Percentiles rank a stretch among this genome's conserved stretches.
These are phyloP conservation scores for Marasmius tenuissimus DNA, from an alignment of 1,284 basidiomycete genomes.

Conservation along the genomic window DNA sequence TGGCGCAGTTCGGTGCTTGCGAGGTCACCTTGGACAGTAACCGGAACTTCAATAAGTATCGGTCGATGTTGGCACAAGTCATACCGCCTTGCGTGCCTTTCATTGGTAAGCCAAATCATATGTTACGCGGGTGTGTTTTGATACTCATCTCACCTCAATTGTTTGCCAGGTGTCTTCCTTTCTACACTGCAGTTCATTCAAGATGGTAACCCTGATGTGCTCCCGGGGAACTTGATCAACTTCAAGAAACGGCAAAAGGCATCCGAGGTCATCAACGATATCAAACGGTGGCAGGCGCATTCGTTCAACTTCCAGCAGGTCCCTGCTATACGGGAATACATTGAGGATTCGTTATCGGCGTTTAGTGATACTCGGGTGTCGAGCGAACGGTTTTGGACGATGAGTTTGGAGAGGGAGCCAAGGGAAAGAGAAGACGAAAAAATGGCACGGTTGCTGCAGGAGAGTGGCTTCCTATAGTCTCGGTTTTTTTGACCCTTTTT, in stretches of 20 bases:
- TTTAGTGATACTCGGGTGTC: constrained; percentile 63
- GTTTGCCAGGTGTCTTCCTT: constrained; percentile 81
- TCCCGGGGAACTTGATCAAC: constrained; percentile 85
- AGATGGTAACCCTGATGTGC: constrained; percentile 93
- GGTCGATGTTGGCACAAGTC: constrained; percentile 81
- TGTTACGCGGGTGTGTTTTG: not conserved
- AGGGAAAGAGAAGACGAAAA: constrained; percentile 92
- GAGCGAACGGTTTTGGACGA: constrained; percentile 79
- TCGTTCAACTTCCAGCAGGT: constrained; percentile 86
- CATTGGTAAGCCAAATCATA: constrained; percentile 63
- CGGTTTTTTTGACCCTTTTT: not conserved
- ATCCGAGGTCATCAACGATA: constrained; percentile 94
- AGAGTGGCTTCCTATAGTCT: constrained; percentile 77
- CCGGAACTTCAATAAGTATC: constrained; percentile 94
- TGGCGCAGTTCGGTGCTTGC: constrained; percentile 67
- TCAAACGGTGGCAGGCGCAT: constrained; percentile 92
- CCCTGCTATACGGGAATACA: constrained; percentile 68
- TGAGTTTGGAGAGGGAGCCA: constrained; percentile 87
- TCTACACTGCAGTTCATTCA: constrained; percentile 97
- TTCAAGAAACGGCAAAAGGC: constrained; percentile 94
- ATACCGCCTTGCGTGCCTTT: constrained; percentile 97
- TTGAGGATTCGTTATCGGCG: constrained; percentile 75
- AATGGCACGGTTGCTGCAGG: constrained; percentile 86
- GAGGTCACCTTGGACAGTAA: constrained; percentile 86
- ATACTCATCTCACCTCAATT: constrained; percentile 6